Conservation (phyloP, 1,284 basidiomycete species). For the Porodaedalea pini region DNA sequence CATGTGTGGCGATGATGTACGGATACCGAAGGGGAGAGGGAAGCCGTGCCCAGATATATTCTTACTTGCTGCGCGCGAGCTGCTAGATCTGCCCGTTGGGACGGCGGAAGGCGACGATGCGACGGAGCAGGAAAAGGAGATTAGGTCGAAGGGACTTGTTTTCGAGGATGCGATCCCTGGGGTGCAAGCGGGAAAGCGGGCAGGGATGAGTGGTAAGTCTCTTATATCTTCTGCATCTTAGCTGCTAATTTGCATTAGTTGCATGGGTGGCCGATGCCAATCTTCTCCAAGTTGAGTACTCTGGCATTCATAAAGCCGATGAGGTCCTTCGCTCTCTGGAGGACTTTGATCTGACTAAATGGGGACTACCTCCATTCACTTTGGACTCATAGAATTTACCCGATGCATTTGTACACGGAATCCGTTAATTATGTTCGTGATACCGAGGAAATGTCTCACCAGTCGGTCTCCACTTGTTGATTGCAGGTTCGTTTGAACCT, state of each 20-base stretch:
- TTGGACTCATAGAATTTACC: background rate
- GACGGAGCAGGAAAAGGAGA: conserved; percentile 38
- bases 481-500: no score
- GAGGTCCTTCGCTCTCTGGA: conserved; percentile 55
- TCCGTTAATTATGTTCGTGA: no score
- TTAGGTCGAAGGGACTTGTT: conserved; percentile 61
- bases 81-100: conserved; percentile 56
- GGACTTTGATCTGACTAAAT: conserved; percentile 68
- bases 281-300: conserved; percentile 48
- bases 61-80: conserved; percentile 56
- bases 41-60: conserved; percentile 79
- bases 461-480: no score
- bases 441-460: no score
- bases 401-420: no score
- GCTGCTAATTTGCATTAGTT: conserved; percentile 38
- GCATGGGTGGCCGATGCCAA: conserved; percentile 76
- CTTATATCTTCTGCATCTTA: background rate
- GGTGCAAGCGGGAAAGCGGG: conserved; percentile 70
- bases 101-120: conserved; percentile 36
- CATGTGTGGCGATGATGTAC: conserved; percentile 63
- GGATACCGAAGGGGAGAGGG: conserved; percentile 36
- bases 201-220: conserved; percentile 73
- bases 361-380: conserved; percentile 65
- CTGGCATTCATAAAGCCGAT: conserved; percentile 47
- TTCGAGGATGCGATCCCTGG: conserved; percentile 76